These are phyloP conservation scores for Scleroderma bovista DNA, from an alignment of 768 basidiomycete species.

Conservation along the genomic window DNA sequence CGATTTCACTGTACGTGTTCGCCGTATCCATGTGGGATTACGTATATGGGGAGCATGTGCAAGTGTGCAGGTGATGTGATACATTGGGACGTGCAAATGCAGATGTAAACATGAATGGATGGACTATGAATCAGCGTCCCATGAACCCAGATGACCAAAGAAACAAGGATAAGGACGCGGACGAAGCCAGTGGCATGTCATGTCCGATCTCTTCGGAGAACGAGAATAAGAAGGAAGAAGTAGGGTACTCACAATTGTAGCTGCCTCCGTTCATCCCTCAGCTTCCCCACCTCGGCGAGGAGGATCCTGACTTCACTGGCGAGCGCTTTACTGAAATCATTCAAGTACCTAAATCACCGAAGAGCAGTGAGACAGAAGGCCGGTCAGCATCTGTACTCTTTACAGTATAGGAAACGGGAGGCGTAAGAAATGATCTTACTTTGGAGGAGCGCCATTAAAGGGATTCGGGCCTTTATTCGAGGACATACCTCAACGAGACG, in stretches of 20 bases:
- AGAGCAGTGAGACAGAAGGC: background rate
- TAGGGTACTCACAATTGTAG: conserved; percentile 46
- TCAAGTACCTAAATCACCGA: conserved; percentile 38
- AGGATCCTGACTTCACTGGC: conserved; percentile 58
- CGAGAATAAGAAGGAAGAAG: background rate
- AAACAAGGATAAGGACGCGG: background rate
- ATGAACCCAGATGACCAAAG: background rate
- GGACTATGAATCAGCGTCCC: background rate
- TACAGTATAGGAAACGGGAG: no score
- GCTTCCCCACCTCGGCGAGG: conserved; percentile 54
- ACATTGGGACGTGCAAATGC: background rate
- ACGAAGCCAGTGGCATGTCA: background rate
- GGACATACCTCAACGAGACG: conserved; percentile 19
- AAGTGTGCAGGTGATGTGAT: background rate
- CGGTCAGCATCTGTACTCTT: background rate
- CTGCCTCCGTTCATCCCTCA: conserved; percentile 52
- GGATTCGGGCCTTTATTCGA: conserved; percentile 28
- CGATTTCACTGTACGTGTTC: conserved; percentile 57
- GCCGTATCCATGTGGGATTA: background rate
- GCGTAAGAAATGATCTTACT: conserved; percentile 27
- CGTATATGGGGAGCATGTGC: background rate
- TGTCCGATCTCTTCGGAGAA: background rate
- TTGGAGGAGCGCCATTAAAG: conserved; percentile 29
- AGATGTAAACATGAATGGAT: background rate
- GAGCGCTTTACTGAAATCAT: conserved; percentile 59